A percentile compares a stretch with the other conserved stretches of the same genome.
phyloP scores from a whole-genome alignment of 257 asterid species.

The Phtheirospermum japonicum region DNA sequence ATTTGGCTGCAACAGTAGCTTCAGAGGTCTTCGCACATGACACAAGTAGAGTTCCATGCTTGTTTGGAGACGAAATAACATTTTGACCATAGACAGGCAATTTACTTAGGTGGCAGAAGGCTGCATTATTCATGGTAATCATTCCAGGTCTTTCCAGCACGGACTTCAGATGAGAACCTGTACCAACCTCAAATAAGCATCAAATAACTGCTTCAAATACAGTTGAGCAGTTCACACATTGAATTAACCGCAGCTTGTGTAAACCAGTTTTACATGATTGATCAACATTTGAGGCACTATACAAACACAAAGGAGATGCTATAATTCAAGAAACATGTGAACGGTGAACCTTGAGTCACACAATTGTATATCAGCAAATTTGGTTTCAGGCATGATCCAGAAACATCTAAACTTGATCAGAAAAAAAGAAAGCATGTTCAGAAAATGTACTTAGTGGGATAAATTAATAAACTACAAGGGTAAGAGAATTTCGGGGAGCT shows the following conservation, averaged over 20 bases:
- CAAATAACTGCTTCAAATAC: slow-evolving; percentile 28
- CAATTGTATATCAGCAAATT: neutral
- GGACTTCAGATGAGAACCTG: slow-evolving; percentile 43
- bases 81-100: slow-evolving; percentile 40
- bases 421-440: neutral
- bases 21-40: slow-evolving; percentile 67
- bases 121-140: slow-evolving; percentile 35
- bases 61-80: slow-evolving; percentile 38
- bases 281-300: neutral
- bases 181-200: slow-evolving; percentile 36
- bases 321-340: slow-evolving; percentile 5
- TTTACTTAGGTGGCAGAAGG: slow-evolving; percentile 35
- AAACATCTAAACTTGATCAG: neutral
- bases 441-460: neutral
- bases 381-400: neutral
- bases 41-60: slow-evolving; percentile 39
- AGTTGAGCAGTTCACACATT: slow-evolving; percentile 10
- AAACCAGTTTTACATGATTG: too few species aligned
- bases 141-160: slow-evolving; percentile 49
- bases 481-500: slow-evolving; percentile 13
- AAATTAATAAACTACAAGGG: neutral
- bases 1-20: slow-evolving; percentile 42
- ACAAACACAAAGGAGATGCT: neutral
- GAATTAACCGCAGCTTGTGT: neutral
- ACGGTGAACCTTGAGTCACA: slow-evolving; percentile 10